A percentile compares a stretch with the other conserved stretches of the same genome.
Conservation (phyloP, 306 rosid genomes). For the Vigna trinervia region DNA sequence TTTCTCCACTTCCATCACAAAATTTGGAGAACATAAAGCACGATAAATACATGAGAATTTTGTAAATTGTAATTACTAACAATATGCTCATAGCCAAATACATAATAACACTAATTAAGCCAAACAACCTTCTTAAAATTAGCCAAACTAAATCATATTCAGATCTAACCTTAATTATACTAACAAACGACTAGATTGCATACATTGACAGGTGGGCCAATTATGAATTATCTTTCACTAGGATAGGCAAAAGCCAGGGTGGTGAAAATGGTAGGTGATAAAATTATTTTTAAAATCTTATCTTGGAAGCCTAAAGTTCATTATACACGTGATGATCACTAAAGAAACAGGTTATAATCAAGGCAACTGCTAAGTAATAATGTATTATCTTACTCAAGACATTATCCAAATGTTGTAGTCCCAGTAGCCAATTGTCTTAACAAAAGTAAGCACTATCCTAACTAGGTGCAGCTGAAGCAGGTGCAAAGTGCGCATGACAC, state of each 20-base stretch:
- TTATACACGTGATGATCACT: not conserved
- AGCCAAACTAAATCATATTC: not conserved
- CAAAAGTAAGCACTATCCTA: not conserved
- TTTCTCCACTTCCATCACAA: slow-evolving; percentile 1
- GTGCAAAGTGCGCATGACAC: not conserved
- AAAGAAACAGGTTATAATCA: not conserved
- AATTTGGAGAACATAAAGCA: not conserved
- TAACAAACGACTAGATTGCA: slow-evolving; percentile 26
- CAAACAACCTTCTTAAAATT: not conserved
- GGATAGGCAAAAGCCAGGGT: not conserved
- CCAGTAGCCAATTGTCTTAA: not conserved
- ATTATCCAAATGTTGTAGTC: not conserved
- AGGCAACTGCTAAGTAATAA: not conserved
- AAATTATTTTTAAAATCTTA: not conserved
- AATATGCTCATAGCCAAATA: not conserved
- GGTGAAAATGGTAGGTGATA: too few species aligned
- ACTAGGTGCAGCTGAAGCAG: slow-evolving; percentile 2
- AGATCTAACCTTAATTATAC: slow-evolving; percentile 1
- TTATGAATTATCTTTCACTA: slow-evolving; percentile 8
- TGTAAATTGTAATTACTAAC: not conserved
- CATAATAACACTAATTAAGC: too few species aligned
- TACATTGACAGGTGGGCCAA: not conserved
- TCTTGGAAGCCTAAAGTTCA: slow-evolving; percentile 21
- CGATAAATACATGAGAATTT: not conserved
- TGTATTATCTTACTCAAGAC: slow-evolving; percentile 8